These are phyloP conservation scores for Posidonia australis DNA, from an alignment of 106 monocot genomes.

Conservation along the genomic window DNA sequence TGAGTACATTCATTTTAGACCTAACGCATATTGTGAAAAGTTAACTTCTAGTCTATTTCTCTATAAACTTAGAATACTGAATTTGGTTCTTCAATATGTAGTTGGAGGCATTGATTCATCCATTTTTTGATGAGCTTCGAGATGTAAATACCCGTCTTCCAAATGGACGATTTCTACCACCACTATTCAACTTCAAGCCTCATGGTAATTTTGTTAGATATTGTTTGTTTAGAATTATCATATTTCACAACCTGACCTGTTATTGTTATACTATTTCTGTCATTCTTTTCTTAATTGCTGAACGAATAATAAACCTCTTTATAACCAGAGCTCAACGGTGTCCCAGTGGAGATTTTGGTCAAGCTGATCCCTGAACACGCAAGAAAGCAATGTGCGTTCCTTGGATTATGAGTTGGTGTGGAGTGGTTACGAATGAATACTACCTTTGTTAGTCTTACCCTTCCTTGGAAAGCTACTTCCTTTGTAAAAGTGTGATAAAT, in stretches of 20 bases:
- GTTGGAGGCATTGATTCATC: constrained; percentile 22
- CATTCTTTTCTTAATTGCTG: background rate
- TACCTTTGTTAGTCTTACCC: background rate
- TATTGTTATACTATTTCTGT: no score
- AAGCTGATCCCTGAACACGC: constrained; percentile 20
- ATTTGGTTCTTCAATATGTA: background rate
- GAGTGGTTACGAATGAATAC: background rate
- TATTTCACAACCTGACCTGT: no score
- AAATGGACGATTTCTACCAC: constrained; percentile 18
- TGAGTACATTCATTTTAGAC: background rate
- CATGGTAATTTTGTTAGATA: constrained; percentile 8
- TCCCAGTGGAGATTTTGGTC: constrained; percentile 7
- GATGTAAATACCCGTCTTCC: constrained; percentile 20
- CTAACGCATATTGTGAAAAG: background rate
- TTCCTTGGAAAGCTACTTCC: background rate
- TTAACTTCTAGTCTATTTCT: background rate
- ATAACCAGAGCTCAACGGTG: constrained; percentile 15
- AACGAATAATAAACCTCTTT: background rate
- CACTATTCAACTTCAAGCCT: constrained; percentile 28
- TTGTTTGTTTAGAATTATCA: background rate
- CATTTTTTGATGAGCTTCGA: constrained; percentile 24
- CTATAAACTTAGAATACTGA: background rate
- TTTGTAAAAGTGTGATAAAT: background rate
- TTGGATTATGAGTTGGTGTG: constrained; percentile 1
- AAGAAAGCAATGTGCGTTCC: constrained; percentile 17